Percentiles rank a stretch among this genome's conserved stretches.
These are phyloP conservation scores for Polyplosphaeria fusca DNA, from an alignment of 495 filamentous ascomycete species.

Conservation along the genomic window DNA sequence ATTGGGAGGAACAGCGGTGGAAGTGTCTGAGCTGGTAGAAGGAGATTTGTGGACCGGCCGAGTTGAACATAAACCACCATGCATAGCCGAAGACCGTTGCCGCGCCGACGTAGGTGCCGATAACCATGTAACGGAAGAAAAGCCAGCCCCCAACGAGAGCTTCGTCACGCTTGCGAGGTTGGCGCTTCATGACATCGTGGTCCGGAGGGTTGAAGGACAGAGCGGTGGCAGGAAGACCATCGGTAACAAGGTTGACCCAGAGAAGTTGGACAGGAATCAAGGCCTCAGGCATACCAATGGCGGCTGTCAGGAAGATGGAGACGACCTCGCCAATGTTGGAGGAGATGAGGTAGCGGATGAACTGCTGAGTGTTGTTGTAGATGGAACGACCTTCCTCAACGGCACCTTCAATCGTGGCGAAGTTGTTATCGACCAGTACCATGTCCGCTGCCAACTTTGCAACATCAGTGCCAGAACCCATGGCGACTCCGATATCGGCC, in stretches of 20 bases:
- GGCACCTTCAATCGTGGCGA: conserved; percentile 92
- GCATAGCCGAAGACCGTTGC: conserved; percentile 97
- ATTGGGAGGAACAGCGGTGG: conserved; percentile 82
- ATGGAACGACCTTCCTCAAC: conserved; percentile 97
- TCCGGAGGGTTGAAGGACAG: conserved; percentile 97
- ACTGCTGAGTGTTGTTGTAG: conserved; percentile 99
- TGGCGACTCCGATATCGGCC: conserved; percentile 97
- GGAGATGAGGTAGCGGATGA: conserved; percentile 98
- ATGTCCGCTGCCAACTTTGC: conserved; percentile 97
- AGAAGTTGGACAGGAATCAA: conserved; percentile 95
- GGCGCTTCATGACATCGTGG: conserved; percentile 92
- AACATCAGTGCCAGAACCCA: conserved; percentile 98
- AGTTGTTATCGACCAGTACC: conserved; percentile 98
- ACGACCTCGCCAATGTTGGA: conserved; percentile 99
- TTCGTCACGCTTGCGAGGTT: conserved; percentile 88
- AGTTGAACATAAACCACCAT: conserved; percentile 99
- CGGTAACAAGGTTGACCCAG: conserved; percentile 99
- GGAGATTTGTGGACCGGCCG: conserved; percentile 84
- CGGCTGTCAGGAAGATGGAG: conserved; percentile 97
- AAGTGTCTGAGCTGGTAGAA: conserved; percentile 93
- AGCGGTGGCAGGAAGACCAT: conserved; percentile 94
- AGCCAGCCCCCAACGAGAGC: conserved; percentile 89
- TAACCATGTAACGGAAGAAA: conserved; percentile 96
- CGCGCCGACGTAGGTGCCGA: conserved; percentile 89
- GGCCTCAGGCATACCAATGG: conserved; percentile 95